A percentile compares a stretch with the other conserved stretches of the same genome.
phyloP scores from a whole-genome alignment of 2,329 filamentous ascomycete species.

The Aureobasidium namibiae region DNA sequence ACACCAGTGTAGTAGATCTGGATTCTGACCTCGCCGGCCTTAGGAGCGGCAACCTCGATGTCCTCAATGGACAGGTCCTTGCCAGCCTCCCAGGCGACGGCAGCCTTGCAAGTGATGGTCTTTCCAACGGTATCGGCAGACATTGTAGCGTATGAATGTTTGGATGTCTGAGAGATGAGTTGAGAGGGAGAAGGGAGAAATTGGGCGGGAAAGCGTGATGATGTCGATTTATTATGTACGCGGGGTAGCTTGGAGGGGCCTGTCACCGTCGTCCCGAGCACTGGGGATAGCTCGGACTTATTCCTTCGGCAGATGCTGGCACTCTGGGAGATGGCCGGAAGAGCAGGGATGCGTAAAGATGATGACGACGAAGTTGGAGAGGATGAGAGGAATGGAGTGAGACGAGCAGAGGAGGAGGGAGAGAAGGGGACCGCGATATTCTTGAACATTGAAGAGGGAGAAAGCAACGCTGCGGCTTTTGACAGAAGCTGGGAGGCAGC shows the following conservation, averaged over 20 bases:
- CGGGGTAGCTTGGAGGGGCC: constrained; percentile 13
- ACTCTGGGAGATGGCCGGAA: not conserved
- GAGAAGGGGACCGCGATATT: not conserved
- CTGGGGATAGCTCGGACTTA: constrained; percentile 11
- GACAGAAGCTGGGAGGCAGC: not conserved
- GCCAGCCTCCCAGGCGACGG: constrained; percentile 93
- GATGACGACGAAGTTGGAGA: too few species aligned
- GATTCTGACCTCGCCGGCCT: constrained; percentile 91
- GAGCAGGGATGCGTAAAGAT: not conserved
- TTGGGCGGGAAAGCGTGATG: constrained; percentile 9
- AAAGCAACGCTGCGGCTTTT: constrained; percentile 6
- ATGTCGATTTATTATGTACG: constrained; percentile 12
- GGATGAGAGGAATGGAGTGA: not conserved
- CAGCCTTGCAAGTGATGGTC: constrained; percentile 85
- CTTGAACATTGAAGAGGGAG: not conserved
- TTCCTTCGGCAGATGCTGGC: not conserved
- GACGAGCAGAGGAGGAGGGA: not conserved
- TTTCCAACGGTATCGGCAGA: constrained; percentile 52
- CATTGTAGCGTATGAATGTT: constrained; percentile 32
- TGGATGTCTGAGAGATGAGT: constrained; percentile 5
- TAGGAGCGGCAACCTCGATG: constrained; percentile 81
- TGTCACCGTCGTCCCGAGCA: not conserved
- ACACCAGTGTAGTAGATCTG: constrained; percentile 97
- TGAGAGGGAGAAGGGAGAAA: constrained; percentile 8
- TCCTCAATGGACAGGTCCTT: constrained; percentile 85